Percentiles rank a stretch among this genome's conserved stretches.
Evolutionary conservation across 768 basidiomycete species (phyloP).

Genomic region (Termitomyces sp.): DNA sequence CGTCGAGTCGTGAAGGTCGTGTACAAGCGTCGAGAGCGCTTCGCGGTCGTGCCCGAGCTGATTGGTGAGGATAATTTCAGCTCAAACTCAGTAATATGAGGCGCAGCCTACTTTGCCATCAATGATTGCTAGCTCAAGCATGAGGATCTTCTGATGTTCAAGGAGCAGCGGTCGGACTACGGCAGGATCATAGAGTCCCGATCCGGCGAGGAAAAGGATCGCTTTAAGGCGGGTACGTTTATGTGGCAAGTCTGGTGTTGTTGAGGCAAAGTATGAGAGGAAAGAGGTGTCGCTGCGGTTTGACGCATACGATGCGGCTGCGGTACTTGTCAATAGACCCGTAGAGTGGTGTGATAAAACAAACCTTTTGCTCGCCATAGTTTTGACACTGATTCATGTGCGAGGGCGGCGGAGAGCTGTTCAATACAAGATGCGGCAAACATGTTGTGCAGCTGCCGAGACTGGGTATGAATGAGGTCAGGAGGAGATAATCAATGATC

Average conservation of each 20-base stretch:
- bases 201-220: conserved; percentile 77
- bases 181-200: conserved; percentile 57
- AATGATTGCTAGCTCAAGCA: conserved; percentile 72
- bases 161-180: conserved; percentile 37
- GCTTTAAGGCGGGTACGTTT: conserved; percentile 72
- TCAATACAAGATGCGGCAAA: conserved; percentile 54
- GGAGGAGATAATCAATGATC: background rate
- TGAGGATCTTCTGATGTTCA: conserved; percentile 47
- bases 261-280: conserved; percentile 74
- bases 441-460: conserved; percentile 58
- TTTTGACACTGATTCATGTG: conserved; percentile 47
- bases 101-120: conserved; percentile 61
- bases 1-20: conserved; percentile 62
- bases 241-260: conserved; percentile 72
- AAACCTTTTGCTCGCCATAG: conserved; percentile 65
- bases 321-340: background rate
- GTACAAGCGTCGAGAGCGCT: conserved; percentile 64
- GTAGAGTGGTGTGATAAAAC: background rate
- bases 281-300: conserved; percentile 39
- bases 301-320: conserved; percentile 37
- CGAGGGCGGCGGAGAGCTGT: conserved; percentile 43
- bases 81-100: background rate
- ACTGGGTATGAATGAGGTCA: conserved; percentile 28
- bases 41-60: conserved; percentile 52
- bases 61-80: background rate